Evolutionary conservation across 208 protist species (phyloP).

Genomic region (Tritrichomonas foetus): DNA sequence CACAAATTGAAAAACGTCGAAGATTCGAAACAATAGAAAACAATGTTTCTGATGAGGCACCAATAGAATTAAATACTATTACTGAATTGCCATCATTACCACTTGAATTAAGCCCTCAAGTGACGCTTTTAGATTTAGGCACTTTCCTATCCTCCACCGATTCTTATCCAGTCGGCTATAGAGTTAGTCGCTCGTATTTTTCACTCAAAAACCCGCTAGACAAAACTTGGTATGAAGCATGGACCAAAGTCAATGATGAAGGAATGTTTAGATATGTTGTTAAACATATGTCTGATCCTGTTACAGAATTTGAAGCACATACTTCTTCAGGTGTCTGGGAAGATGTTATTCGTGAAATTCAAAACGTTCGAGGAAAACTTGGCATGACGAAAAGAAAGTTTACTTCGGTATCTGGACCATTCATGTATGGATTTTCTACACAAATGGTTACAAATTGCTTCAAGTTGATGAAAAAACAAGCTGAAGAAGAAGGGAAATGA

Average conservation of each 20-base stretch:
- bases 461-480: not conserved
- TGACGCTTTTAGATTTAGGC: not conserved
- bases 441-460: not conserved
- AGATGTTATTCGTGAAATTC: not conserved
- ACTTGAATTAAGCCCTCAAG: not conserved
- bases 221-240: not conserved
- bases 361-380: not conserved
- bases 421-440: conserved; percentile 5
- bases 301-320: not conserved
- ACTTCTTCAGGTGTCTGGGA: not conserved
- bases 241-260: not conserved
- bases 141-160: not conserved
- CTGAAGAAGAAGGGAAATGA: no score
- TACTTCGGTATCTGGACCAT: not conserved
- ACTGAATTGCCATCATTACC: not conserved
- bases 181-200: not conserved
- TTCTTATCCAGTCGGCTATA: not conserved
- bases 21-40: not conserved
- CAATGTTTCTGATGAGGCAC: not conserved
- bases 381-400: not conserved
- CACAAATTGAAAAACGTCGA: not conserved
- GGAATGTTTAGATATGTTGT: not conserved
- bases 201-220: not conserved
- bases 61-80: not conserved
- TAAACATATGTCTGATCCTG: not conserved